Evolutionary conservation across 2,329 filamentous ascomycete species (phyloP).

Genomic region (Aspergillus ustus): DNA sequence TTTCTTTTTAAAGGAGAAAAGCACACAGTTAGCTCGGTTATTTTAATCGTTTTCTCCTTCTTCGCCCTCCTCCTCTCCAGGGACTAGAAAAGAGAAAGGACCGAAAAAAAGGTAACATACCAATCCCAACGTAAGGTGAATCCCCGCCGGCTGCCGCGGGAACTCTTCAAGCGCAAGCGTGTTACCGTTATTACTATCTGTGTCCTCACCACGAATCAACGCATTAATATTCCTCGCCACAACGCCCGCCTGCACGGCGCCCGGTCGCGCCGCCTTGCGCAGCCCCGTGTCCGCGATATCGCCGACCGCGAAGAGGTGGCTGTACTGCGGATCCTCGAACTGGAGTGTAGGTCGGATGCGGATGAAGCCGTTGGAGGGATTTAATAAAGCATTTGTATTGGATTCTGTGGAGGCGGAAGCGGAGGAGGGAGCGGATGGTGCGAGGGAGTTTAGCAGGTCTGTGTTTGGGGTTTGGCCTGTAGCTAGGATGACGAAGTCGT

Average conservation of each 20-base stretch:
- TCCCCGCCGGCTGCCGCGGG: constrained; percentile 34
- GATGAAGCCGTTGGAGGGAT: constrained; percentile 41
- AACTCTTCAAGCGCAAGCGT: constrained; percentile 29
- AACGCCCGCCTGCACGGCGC: constrained; percentile 36
- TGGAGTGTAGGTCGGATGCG: constrained; percentile 41
- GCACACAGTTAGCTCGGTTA: too few relatives aligned
- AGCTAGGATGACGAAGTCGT: constrained; percentile 49
- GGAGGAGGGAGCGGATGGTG: constrained; percentile 26
- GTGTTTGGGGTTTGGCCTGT: constrained; percentile 57
- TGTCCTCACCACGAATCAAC: constrained; percentile 33
- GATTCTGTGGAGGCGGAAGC: neutral
- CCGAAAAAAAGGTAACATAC: constrained; percentile 24
- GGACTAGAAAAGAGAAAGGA: neutral
- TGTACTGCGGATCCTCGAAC: constrained; percentile 35
- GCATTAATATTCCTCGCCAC: constrained; percentile 40
- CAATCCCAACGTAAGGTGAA: constrained; percentile 41
- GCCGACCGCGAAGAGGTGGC: constrained; percentile 40
- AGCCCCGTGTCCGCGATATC: constrained; percentile 43
- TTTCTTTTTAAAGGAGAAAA: constrained; percentile 25
- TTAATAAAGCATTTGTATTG: constrained; percentile 30
- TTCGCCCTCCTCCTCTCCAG: too few relatives aligned
- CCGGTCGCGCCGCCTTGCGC: constrained; percentile 41
- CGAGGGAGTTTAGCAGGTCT: constrained; percentile 40
- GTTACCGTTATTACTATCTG: constrained; percentile 13
- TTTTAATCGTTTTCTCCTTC: too few relatives aligned